Evolutionary conservation across 1,284 basidiomycete genomes (phyloP), one percentile per base, ranked within the genome.

Genomic region (Vanrija sp.): DNA sequence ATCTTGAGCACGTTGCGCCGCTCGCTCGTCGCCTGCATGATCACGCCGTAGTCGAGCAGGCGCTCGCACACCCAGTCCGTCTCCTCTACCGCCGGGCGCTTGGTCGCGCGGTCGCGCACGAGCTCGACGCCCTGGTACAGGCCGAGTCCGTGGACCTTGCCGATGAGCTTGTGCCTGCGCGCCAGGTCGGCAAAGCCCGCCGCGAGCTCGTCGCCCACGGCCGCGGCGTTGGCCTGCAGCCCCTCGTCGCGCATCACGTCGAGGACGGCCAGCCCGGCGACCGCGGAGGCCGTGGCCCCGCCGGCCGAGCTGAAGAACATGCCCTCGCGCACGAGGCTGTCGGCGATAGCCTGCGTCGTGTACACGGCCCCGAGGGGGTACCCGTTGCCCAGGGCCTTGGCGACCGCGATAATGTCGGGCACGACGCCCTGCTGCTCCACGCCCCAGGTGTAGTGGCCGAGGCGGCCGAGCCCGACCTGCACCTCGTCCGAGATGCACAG

Each of bases 231-330:
- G 5, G 22, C 47, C 47, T 52, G 54, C 6, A 56, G 47, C 4
- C 16, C 18, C 42, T 56, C 54, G 39, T 56, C 50, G 16, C 47
- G 42, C 27, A 56, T 41, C 2, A 52, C 36, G 41, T 52, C 50
- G 3, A 56, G 50, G n/a, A 56, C 54, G 2, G 49, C 54, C 2
- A 48, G 46, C 1, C 54, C 54, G 2, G 54, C 54, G 16, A 61
- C 56, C 6, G 53, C 50, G 5, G 54, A 53, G 25, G 41, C 62
- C 10, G 65, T 62, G 31, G 57, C 60, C 14, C 45, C 63, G 44
- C 55, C 66, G 1, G 53, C 53, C 4, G 54, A 63, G 12, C 60
- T 64, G 54, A 56, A 56, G 43, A 56, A 56, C 50, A 52, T 56
- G 43, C 54, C 54, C 10, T 56, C 54, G 8, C 42, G 31, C 38